A percentile compares a stretch with the other conserved stretches of the same genome.
Conservation (phyloP, 306 rosid species). For the Dryas octopetala region DNA sequence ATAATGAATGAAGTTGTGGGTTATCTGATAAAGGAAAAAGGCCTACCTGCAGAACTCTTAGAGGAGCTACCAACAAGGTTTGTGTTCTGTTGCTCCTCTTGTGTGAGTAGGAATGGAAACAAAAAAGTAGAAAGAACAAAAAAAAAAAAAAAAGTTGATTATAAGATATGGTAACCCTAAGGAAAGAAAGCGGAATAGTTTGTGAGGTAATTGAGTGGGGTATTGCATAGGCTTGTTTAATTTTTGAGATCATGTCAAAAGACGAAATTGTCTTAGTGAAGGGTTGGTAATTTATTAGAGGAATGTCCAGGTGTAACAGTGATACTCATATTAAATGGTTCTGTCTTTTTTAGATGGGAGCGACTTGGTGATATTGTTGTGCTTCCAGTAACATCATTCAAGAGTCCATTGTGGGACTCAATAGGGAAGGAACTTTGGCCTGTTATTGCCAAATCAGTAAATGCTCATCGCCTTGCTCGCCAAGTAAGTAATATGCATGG, state of each 20-base stretch:
- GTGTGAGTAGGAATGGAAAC: background rate
- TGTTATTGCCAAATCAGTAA: slow-evolving; percentile 65
- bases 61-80: slow-evolving; percentile 92
- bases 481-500: slow-evolving; percentile 52
- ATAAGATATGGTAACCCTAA: background rate
- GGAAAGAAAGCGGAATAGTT: background rate
- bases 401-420: slow-evolving; percentile 68
- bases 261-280: background rate
- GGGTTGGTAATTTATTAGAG: background rate
- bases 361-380: slow-evolving; percentile 74
- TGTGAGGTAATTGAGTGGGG: background rate
- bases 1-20: slow-evolving; percentile 66
- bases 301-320: slow-evolving; percentile 13
- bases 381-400: slow-evolving; percentile 74
- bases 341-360: slow-evolving; percentile 70
- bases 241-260: background rate
- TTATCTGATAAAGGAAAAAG: slow-evolving; percentile 56
- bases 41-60: slow-evolving; percentile 53
- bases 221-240: background rate
- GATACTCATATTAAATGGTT: slow-evolving; percentile 24
- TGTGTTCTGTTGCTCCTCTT: slow-evolving; percentile 25
- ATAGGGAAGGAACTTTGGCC: slow-evolving; percentile 75
- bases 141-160: background rate
- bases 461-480: slow-evolving; percentile 73
- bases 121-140: no score